A percentile compares a stretch with the other conserved stretches of the same genome.
Conservation (phyloP, 225 moss, liverwort and hornwort species). For the Lunularia cruciata region DNA sequence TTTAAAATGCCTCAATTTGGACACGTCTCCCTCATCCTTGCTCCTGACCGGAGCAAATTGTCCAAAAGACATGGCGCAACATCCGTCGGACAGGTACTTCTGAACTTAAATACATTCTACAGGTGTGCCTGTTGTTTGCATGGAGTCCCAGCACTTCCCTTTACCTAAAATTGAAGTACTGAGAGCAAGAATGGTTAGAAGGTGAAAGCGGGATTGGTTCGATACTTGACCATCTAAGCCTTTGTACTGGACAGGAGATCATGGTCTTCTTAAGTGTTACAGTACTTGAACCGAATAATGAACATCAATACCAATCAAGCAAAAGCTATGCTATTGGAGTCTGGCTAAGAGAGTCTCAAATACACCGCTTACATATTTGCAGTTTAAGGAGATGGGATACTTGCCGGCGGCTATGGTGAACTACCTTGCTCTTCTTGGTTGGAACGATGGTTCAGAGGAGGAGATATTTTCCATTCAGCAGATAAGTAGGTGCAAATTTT, state of each 20-base stretch:
- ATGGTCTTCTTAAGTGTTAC: no score
- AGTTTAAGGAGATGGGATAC: constrained; percentile 98
- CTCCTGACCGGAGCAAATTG: constrained; percentile 97
- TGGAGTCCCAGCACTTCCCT: no score
- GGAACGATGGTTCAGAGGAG: constrained; percentile 97
- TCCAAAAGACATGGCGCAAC: constrained; percentile 97
- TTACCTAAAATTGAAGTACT: no score
- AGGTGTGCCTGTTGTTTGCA: no score
- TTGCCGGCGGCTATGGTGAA: constrained; percentile 89
- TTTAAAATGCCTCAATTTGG: constrained; percentile 96
- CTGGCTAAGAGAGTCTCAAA: neutral
- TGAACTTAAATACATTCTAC: neutral
- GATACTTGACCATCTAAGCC: no score
- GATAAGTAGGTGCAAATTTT: constrained; percentile 44
- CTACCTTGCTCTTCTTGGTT: constrained; percentile 89
- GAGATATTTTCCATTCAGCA: constrained; percentile 78
- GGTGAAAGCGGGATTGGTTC: no score
- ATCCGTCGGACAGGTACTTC: constrained; percentile 82
- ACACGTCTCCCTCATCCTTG: constrained; percentile 92
- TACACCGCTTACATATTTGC: constrained; percentile 18
- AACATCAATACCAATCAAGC: no score
- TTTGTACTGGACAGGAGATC: no score
- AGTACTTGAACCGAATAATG: no score
- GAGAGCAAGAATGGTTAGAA: no score
- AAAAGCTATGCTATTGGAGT: no score